Evolutionary conservation across 2,329 filamentous ascomycete species (phyloP).

Genomic region (Amesomyces nigricolor): DNA sequence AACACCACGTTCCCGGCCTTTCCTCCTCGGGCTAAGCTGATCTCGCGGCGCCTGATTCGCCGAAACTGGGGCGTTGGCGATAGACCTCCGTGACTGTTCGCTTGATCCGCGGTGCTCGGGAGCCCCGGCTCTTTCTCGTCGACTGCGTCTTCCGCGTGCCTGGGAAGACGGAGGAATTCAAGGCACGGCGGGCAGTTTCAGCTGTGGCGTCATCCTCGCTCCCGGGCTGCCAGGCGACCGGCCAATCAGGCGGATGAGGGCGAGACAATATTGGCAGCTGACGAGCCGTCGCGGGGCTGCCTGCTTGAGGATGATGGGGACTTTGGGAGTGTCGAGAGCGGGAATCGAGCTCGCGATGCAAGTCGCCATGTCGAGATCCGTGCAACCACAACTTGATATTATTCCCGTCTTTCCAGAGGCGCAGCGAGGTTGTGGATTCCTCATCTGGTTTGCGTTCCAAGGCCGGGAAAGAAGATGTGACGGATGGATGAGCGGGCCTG

Average conservation of each 20-base stretch:
- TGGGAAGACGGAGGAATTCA: background rate
- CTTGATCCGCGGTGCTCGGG: constrained; percentile 2
- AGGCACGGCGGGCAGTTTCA: constrained; percentile 27
- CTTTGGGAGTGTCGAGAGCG: background rate
- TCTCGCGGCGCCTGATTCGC: background rate
- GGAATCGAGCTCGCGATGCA: constrained; percentile 9
- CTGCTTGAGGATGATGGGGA: background rate
- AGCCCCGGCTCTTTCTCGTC: constrained; percentile 9
- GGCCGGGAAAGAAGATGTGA: background rate
- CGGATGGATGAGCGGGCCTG: constrained; percentile 1
- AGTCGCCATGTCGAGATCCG: constrained; percentile 12
- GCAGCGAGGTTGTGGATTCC: constrained; percentile 12
- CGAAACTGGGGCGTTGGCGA: background rate
- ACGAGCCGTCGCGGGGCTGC: constrained; percentile 2
- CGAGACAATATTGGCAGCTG: constrained; percentile 21
- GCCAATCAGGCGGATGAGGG: constrained; percentile 29
- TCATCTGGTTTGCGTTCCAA: constrained; percentile 15
- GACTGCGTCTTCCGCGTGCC: constrained; percentile 11
- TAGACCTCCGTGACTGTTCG: background rate
- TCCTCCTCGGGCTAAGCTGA: background rate
- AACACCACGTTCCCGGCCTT: background rate
- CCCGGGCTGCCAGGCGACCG: constrained; percentile 24
- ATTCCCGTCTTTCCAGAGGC: constrained; percentile 4
- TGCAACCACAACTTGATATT: constrained; percentile 11
- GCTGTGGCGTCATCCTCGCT: constrained; percentile 35